Conservation (phyloP, 352 stramenopile species). For the Phytophthora pisi region DNA sequence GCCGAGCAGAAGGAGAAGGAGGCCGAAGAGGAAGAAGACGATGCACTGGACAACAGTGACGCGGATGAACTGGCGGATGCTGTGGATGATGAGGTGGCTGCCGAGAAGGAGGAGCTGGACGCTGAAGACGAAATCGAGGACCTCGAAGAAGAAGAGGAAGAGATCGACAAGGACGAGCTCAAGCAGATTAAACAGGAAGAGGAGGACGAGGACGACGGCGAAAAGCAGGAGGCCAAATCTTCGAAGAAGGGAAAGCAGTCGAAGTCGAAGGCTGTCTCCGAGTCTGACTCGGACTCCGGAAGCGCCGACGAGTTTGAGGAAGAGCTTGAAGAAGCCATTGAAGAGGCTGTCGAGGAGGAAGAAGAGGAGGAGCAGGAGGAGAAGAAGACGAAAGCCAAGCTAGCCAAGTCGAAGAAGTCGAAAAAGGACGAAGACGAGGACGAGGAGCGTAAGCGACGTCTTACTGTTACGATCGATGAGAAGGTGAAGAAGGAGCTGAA, state of each 20-base stretch:
- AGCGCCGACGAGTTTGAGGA: too few species aligned
- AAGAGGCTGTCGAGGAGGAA: constrained; percentile 7
- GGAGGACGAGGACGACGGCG: constrained; percentile 19
- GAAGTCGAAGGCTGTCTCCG: neutral
- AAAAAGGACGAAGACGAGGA: neutral
- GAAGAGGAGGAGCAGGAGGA: constrained; percentile 12
- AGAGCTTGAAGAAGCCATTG: neutral
- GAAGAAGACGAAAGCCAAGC: neutral
- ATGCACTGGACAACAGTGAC: constrained; percentile 25
- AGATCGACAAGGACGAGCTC: constrained; percentile 23
- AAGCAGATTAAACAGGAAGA: constrained; percentile 8
- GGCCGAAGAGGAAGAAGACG: constrained; percentile 33
- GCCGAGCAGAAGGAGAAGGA: constrained; percentile 31
- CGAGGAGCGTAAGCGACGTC: constrained; percentile 11
- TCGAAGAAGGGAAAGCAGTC: neutral
- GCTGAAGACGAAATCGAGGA: constrained; percentile 29
- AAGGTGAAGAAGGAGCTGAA: constrained; percentile 37
- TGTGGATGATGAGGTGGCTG: constrained; percentile 15
- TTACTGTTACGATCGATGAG: constrained; percentile 24
- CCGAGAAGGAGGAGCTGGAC: constrained; percentile 32
- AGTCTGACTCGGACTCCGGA: neutral
- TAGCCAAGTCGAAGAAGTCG: too few species aligned
- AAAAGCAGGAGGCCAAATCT: constrained; percentile 12
- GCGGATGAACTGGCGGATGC: constrained; percentile 30
- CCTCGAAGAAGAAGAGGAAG: constrained; percentile 19